phyloP scores from a whole-genome alignment of 306 rosid genomes.

The Quercus robur region DNA sequence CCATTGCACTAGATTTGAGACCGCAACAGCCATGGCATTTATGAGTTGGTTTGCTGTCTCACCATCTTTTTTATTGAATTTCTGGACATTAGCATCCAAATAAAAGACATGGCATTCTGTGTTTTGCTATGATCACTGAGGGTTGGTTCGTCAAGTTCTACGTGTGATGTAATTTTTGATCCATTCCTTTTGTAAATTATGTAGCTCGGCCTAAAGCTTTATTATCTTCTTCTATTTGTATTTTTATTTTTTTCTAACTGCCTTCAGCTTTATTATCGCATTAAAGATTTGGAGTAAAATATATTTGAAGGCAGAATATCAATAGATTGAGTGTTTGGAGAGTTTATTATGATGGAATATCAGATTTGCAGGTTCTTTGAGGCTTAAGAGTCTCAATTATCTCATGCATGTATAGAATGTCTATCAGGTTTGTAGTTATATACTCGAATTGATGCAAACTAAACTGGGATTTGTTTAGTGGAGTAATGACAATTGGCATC shows the following conservation, averaged over 20 bases:
- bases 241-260: too few relatives aligned
- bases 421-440: too few relatives aligned
- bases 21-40: slow-evolving; percentile 59
- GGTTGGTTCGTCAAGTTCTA: neutral
- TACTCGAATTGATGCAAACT: too few relatives aligned
- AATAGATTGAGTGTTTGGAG: neutral
- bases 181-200: neutral
- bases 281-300: neutral
- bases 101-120: slow-evolving; percentile 7
- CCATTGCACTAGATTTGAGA: slow-evolving; percentile 53
- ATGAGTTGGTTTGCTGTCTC: slow-evolving; percentile 60
- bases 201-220: neutral
- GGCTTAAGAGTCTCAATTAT: too few relatives aligned
- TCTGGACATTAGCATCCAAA: slow-evolving; percentile 62
- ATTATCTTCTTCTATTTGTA: too few relatives aligned
- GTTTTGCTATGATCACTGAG: neutral
- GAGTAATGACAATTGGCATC: too few relatives aligned
- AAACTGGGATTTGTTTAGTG: too few relatives aligned
- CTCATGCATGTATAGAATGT: too few relatives aligned
- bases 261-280: neutral
- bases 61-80: slow-evolving; percentile 54
- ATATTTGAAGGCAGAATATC: neutral
- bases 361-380: neutral
- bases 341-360: neutral
- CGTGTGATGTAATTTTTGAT: neutral